Evolutionary conservation across 2,329 filamentous ascomycete genomes (phyloP).

Genomic region (Xylariaceae sp.): DNA sequence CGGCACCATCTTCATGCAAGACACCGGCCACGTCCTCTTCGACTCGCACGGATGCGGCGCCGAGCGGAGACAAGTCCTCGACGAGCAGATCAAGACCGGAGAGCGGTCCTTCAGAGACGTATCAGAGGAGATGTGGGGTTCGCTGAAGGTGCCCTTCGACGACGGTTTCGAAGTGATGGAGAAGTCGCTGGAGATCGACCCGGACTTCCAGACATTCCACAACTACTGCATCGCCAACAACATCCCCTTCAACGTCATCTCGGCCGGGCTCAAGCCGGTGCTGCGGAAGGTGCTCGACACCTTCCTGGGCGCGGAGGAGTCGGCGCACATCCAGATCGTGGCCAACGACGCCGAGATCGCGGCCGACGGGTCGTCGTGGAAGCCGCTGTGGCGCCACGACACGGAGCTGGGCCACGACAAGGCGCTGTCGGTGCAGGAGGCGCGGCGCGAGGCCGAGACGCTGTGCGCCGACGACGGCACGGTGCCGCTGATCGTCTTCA

Average conservation of each 20-base stretch:
- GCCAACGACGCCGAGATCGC: conserved; percentile 59
- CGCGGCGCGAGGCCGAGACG: conserved; percentile 44
- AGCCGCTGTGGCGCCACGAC: conserved; percentile 60
- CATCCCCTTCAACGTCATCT: conserved; percentile 64
- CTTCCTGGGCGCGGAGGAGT: conserved; percentile 55
- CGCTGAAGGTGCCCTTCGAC: conserved; percentile 58
- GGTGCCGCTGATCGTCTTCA: conserved; percentile 60
- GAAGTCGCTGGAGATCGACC: conserved; percentile 53
- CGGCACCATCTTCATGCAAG: conserved; percentile 65
- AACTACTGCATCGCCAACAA: conserved; percentile 53
- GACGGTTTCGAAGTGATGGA: conserved; percentile 61
- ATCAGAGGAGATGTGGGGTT: conserved; percentile 67
- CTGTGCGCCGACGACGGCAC: conserved; percentile 48
- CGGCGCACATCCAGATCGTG: conserved; percentile 56
- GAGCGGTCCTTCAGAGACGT: conserved; percentile 61
- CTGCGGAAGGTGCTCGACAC: conserved; percentile 54
- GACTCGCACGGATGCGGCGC: conserved; percentile 57
- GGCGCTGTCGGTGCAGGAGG: conserved; percentile 55
- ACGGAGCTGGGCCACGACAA: conserved; percentile 60
- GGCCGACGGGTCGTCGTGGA: conserved; percentile 52
- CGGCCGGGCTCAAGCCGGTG: conserved; percentile 58
- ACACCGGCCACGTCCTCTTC: conserved; percentile 62
- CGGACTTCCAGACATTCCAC: conserved; percentile 57
- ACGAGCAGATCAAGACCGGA: conserved; percentile 57
- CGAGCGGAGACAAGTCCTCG: conserved; percentile 46